A percentile compares a stretch with the other conserved stretches of the same genome.
Evolutionary conservation across 805 yeast species (phyloP).

Genomic region (Pichia ethanolica): DNA sequence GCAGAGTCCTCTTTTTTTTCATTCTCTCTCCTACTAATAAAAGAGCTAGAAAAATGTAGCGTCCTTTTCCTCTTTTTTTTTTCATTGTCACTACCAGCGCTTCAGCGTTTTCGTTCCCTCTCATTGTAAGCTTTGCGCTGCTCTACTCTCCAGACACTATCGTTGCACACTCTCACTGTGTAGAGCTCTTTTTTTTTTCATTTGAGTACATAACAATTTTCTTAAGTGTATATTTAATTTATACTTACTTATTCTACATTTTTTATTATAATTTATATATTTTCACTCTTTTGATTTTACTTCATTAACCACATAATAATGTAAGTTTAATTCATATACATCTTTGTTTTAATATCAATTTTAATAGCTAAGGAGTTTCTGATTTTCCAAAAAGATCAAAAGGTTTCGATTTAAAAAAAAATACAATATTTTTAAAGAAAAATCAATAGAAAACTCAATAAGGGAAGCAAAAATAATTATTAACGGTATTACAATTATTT

Average conservation of each 20-base stretch:
- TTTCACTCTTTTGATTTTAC: constrained; percentile 1
- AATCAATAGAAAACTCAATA: too few relatives aligned
- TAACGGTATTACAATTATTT: too few relatives aligned
- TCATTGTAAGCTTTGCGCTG: background rate
- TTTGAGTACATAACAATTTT: too few relatives aligned
- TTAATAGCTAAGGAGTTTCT: too few relatives aligned
- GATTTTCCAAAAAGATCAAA: too few relatives aligned
- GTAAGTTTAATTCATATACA: constrained; percentile 12
- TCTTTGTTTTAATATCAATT: too few relatives aligned
- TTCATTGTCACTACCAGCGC: background rate
- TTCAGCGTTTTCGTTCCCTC: background rate
- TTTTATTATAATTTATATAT: too few relatives aligned
- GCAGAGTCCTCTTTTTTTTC: background rate
- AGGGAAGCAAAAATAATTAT: too few relatives aligned
- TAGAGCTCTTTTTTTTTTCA: background rate
- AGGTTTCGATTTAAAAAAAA: too few relatives aligned
- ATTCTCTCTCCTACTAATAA: too few relatives aligned
- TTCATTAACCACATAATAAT: constrained; percentile 17
- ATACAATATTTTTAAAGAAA: too few relatives aligned
- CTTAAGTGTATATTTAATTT: background rate
- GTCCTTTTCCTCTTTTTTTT: background rate
- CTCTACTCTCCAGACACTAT: background rate
- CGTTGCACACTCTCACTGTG: background rate
- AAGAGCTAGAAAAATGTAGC: background rate
- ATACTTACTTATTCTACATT: too few relatives aligned